Base-by-base conservation (phyloP, 169 alveolate species). In the Blepharisma undulans region DNA sequence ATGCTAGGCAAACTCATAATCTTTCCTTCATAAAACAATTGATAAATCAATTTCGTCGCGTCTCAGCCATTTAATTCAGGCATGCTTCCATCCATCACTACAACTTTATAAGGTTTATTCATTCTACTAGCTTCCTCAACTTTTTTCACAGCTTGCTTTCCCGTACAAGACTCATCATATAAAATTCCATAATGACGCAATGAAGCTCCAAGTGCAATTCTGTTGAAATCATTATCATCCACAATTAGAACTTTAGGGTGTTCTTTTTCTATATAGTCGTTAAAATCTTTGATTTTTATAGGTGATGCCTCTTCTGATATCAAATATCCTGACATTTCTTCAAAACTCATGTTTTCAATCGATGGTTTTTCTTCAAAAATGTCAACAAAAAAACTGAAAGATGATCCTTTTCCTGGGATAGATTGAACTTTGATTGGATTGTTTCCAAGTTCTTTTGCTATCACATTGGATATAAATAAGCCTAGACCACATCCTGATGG, bases 31-130 rank as follows among this genome's bases (percentile, higher is more conserved):
- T n/a, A 25, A 79, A 25, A 33, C 29, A 79, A 34, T 29, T 79
- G 29, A n/a, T 32, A n/a, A n/a, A 79, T 79, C 34, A 25, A 25
- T 32, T 33, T 79, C 7, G 87, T 30, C 10, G 87, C 60, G 10
- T 79, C 87, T 33, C 87, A 79, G 14, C 87, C 87, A 34, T 79
- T 33, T 33, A 79, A 30, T 7, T 25, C 60, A 25, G 87, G 87
- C 87, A 79, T 79, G 34, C 60, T 32, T 1, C 87, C 29, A 33
- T 79, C 87, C 87, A 79, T 79, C 14, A 79, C 29, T 0, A 79
- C 87, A 6, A 74, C 80, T 74, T 74, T 74, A 74, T 25, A 74
- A 8, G 80, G 80, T 29, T 74, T 74, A 25, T 74, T 22, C 48
- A 3, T 22, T 74, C 33, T 18, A 29, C 18, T 29, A 29, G 36